Base-by-base conservation (phyloP, 1,139 yeast species). In the Hyphopichia fennica region DNA sequence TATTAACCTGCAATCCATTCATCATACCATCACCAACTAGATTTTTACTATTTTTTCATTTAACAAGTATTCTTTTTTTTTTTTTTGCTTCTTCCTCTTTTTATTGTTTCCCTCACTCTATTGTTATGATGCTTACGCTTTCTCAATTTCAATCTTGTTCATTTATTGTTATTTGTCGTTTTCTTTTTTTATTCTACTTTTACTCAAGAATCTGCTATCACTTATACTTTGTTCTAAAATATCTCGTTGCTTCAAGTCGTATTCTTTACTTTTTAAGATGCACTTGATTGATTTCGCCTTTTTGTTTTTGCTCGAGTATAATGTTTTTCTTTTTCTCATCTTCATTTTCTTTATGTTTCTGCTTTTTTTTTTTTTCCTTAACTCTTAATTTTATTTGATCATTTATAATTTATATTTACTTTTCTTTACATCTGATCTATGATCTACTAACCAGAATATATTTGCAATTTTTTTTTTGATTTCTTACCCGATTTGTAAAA, bases 41-140 rank as follows among this genome's bases (percentile, higher is more conserved):
- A 22, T 22, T 22, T 22, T 22, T 22, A 7, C 9, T 22, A 22
- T 30, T 30, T 4, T 14, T 30, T 30, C 13, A 10, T 15, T 16
- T 30, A 10, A 14, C 19, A 14, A 4, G 10, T 30, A 5, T 14
- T 6, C 14, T 30, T 7, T 30, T 30, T 30, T 16, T 5, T 7
- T 15, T 30, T 27, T n/a, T 27, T 7, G 30, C 11, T 27, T 27
- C 30, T 15, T 30, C 19, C 6, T 10, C 19, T 16, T 14, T 15
- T 14, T 11, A 5, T 30, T 30, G 9, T 30, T 30, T 15, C 10
- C 19, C 14, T 30, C 10, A 5, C 14, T 30, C 13, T 16, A n/a
- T 34, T 37, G 40, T 30, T 23, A 37, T 37, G 40, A 37, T 37
- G 35, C 23, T 37, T 32, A 37, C 35, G 40, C 34, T 31, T 22